Evolutionary conservation across 345 rosid genomes (phyloP).

Genomic region (Dipteronia sinensis): DNA sequence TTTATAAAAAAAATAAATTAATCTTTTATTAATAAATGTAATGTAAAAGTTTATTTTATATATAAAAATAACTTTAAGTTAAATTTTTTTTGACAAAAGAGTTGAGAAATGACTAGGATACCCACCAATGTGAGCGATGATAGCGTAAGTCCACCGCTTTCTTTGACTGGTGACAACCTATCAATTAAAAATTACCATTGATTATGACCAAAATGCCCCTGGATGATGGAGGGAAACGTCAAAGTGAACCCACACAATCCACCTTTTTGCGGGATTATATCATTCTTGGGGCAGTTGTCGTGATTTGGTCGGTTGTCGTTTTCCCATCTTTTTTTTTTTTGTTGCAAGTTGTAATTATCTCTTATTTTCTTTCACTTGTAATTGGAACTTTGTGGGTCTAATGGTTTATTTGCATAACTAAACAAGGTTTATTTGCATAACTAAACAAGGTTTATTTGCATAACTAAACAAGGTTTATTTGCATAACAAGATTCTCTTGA

Average conservation of each 20-base stretch:
- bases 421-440: neutral
- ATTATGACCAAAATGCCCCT: slow-evolving; percentile 25
- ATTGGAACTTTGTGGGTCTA: neutral
- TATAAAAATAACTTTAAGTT: neutral
- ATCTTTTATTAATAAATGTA: too few species aligned
- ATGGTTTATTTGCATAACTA: neutral
- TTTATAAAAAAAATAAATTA: too few species aligned
- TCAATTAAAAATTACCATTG: neutral
- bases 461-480: neutral
- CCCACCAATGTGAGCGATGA: slow-evolving; percentile 25
- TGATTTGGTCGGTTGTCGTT: slow-evolving; percentile 24
- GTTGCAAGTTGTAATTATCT: neutral
- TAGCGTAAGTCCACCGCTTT: slow-evolving; percentile 39
- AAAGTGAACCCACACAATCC: neutral
- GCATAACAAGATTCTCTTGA: neutral
- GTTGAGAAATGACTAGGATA: slow-evolving; percentile 29
- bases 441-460: neutral
- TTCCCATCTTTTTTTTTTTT: neutral
- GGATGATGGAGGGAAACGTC: neutral
- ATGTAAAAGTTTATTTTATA: too few species aligned
- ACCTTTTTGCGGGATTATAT: neutral
- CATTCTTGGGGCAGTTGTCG: slow-evolving; percentile 6
- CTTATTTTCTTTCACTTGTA: neutral
- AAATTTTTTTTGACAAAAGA: neutral
- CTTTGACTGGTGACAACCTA: neutral